These are phyloP conservation scores for Leccinum laetum DNA, from an alignment of 1,284 basidiomycete species.

Conservation along the genomic window DNA sequence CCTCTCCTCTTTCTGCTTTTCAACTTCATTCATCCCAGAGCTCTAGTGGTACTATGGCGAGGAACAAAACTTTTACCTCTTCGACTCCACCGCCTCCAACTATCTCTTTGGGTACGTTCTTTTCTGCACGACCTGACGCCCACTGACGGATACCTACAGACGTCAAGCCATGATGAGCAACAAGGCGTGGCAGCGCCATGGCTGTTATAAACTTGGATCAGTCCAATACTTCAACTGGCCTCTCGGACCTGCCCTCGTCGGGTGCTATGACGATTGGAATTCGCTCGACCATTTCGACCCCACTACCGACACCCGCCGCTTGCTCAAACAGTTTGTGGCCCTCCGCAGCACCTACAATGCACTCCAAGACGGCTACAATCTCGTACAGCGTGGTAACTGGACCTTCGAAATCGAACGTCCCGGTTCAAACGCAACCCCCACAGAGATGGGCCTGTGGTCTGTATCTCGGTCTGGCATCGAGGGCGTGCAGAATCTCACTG, in stretches of 20 bases:
- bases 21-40: conserved; percentile 6
- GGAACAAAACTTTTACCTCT: conserved; percentile 85
- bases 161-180: conserved; percentile 89
- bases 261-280: conserved; percentile 88
- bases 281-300: conserved; percentile 92
- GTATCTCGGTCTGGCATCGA: conserved; percentile 65
- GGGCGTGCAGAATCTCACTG: conserved; percentile 54
- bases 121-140: neutral
- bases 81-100: conserved; percentile 82
- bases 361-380: conserved; percentile 83
- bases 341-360: conserved; percentile 69
- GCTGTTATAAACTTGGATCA: conserved; percentile 87
- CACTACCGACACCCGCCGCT: conserved; percentile 71
- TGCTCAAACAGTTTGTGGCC: conserved; percentile 72
- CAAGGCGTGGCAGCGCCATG: conserved; percentile 88
- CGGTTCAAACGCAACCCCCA: conserved; percentile 77
- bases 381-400: conserved; percentile 82
- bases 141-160: conserved; percentile 37
- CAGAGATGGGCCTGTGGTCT: conserved; percentile 88
- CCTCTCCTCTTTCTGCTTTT: neutral
- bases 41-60: conserved; percentile 80
- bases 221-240: conserved; percentile 91
- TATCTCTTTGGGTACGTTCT: conserved; percentile 80
- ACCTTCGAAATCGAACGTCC: conserved; percentile 75
- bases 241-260: conserved; percentile 72